phyloP scores from a whole-genome alignment of 1,139 yeast species.

The Geotrichum restrictum region DNA sequence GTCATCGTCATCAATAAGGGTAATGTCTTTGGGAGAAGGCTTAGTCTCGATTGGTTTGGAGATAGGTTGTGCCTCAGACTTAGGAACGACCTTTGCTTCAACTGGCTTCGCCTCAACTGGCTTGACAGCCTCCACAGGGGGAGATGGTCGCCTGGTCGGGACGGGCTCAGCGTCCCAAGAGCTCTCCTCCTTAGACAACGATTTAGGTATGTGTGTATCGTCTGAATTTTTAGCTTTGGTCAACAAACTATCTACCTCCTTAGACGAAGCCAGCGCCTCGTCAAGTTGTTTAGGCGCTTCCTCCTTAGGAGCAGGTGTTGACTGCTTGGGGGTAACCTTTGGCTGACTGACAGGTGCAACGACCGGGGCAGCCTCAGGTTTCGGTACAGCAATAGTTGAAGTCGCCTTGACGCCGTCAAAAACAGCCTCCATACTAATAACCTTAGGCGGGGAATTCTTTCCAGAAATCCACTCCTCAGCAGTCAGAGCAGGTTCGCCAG shows the following conservation, averaged over 20 bases:
- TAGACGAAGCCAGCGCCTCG: slow-evolving; percentile 46
- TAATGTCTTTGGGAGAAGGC: slow-evolving; percentile 11
- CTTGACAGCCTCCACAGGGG: slow-evolving; percentile 16
- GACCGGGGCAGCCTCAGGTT: slow-evolving; percentile 30
- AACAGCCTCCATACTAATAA: slow-evolving; percentile 68
- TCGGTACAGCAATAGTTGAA: slow-evolving; percentile 27
- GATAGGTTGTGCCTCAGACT: slow-evolving; percentile 11
- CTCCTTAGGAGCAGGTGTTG: slow-evolving; percentile 28
- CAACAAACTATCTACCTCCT: slow-evolving; percentile 48
- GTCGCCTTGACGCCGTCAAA: slow-evolving; percentile 64
- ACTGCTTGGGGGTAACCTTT: slow-evolving; percentile 39
- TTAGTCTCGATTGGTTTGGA: neutral
- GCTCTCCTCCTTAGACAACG: slow-evolving; percentile 27
- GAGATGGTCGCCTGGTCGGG: slow-evolving; percentile 19
- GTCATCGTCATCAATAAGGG: slow-evolving; percentile 6
- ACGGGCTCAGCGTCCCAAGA: slow-evolving; percentile 33
- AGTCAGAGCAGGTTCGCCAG: slow-evolving; percentile 68
- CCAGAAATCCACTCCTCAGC: slow-evolving; percentile 81
- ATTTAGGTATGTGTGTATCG: slow-evolving; percentile 35
- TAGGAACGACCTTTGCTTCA: slow-evolving; percentile 19
- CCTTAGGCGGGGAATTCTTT: slow-evolving; percentile 70
- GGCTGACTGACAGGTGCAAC: slow-evolving; percentile 32
- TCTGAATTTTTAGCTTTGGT: slow-evolving; percentile 50
- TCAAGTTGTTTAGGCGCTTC: slow-evolving; percentile 41
- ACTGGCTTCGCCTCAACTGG: slow-evolving; percentile 21